phyloP scores from a whole-genome alignment of 2,329 filamentous ascomycete genomes.

The Cladosporium sp. region DNA sequence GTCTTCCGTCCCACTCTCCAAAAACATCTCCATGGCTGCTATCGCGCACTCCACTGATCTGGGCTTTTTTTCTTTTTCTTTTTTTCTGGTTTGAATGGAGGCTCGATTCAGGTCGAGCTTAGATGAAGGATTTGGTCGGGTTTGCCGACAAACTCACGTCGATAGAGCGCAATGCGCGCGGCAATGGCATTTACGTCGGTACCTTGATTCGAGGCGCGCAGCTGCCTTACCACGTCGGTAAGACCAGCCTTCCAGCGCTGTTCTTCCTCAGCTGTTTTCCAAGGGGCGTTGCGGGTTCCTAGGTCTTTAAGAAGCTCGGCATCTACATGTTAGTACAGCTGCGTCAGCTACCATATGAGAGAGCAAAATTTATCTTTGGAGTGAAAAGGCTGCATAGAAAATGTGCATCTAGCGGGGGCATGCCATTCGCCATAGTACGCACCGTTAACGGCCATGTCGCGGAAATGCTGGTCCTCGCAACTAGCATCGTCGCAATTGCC shows the following conservation, averaged over 20 bases:
- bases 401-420: not conserved
- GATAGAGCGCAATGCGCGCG: slow-evolving; percentile 60
- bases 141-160: slow-evolving; percentile 59
- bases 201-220: slow-evolving; percentile 51
- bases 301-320: slow-evolving; percentile 26
- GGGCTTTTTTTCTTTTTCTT: not conserved
- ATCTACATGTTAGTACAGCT: slow-evolving; percentile 28
- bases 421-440: slow-evolving; percentile 42
- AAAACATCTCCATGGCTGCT: no score
- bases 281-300: slow-evolving; percentile 22
- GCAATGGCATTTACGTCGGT: slow-evolving; percentile 63
- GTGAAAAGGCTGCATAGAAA: not conserved
- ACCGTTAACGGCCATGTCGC: slow-evolving; percentile 66
- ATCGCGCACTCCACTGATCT: not conserved
- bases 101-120: not conserved
- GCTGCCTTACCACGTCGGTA: slow-evolving; percentile 53
- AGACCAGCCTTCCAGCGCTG: slow-evolving; percentile 55
- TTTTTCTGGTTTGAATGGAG: not conserved
- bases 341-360: slow-evolving; percentile 20
- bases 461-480: slow-evolving; percentile 78
- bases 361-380: not conserved
- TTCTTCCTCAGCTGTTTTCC: slow-evolving; percentile 20
- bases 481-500: slow-evolving; percentile 66
- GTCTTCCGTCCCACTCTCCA: no score
- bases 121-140: slow-evolving; percentile 52